These are phyloP conservation scores for Plasmodium blacklocki DNA, from an alignment of 169 alveolate genomes.

Conservation along the genomic window DNA sequence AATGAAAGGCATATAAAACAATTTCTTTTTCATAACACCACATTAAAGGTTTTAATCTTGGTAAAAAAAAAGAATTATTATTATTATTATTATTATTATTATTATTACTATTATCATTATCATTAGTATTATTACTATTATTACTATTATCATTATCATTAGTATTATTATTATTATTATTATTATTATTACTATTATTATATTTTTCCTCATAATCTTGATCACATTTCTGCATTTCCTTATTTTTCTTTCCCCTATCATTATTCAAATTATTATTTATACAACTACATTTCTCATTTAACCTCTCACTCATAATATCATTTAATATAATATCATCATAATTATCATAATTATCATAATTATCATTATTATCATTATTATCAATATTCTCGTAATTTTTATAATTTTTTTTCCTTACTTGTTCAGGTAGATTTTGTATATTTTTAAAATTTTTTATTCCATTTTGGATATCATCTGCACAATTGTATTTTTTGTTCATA, in stretches of 20 bases:
- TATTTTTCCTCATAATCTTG: not conserved
- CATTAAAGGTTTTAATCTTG: conserved; percentile 96
- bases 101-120: not conserved
- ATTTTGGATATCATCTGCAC: not conserved
- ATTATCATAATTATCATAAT: not conserved
- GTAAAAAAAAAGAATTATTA: conserved; percentile 76
- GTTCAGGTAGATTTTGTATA: not conserved
- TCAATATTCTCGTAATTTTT: not conserved
- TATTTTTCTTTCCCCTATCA: too few species aligned
- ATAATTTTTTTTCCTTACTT: not conserved
- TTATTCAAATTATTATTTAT: too few species aligned
- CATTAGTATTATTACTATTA: not conserved
- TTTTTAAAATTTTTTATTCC: not conserved
- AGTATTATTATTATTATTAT: not conserved
- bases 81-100: not conserved
- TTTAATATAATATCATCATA: not conserved
- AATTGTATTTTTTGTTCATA: not conserved
- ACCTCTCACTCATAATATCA: not conserved
- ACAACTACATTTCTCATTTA: too few species aligned
- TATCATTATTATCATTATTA: not conserved
- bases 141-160: not conserved
- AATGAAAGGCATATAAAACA: conserved; percentile 96
- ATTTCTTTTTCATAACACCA: conserved; percentile 97
- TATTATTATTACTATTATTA: not conserved
- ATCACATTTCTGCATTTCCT: too few species aligned